These are phyloP conservation scores for Eimeria praecox DNA, from an alignment of 169 alveolate genomes.

Conservation along the genomic window DNA sequence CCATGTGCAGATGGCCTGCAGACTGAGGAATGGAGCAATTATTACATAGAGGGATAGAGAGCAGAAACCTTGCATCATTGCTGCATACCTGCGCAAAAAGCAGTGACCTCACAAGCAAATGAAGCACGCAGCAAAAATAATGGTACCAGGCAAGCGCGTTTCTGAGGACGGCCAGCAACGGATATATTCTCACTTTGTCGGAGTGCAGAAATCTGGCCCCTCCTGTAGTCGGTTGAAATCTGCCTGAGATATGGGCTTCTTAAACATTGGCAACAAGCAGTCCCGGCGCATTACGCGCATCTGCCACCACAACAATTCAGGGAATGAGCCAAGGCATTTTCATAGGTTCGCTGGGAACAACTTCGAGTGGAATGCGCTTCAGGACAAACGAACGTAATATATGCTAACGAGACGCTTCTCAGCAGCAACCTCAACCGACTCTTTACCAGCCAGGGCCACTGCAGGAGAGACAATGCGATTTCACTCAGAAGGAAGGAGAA, in stretches of 20 bases:
- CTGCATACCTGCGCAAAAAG: slow-evolving; percentile 69
- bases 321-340: background rate
- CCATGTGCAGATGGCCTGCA: slow-evolving; percentile 75
- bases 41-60: slow-evolving; percentile 63
- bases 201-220: slow-evolving; percentile 79
- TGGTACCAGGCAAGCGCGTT: background rate
- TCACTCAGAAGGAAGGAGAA: slow-evolving; percentile 69
- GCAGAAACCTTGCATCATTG: slow-evolving; percentile 69
- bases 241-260: slow-evolving; percentile 71
- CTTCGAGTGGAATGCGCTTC: no score
- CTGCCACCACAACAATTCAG: slow-evolving; percentile 37
- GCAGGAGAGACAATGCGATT: slow-evolving; percentile 63
- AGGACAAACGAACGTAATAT: background rate
- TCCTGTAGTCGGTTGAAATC: slow-evolving; percentile 76
- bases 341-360: background rate
- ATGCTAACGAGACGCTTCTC: background rate
- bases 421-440: background rate
- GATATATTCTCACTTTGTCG: slow-evolving; percentile 53
- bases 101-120: background rate
- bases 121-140: background rate
- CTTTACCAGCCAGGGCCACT: slow-evolving; percentile 71
- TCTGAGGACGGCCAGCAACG: background rate
- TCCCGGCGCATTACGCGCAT: slow-evolving; percentile 45
- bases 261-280: slow-evolving; percentile 42
- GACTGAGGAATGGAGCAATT: slow-evolving; percentile 50